Percentiles rank a stretch among this genome's conserved stretches.
Conservation (phyloP, 805 yeast genomes). For the Starmerella floricola region DNA sequence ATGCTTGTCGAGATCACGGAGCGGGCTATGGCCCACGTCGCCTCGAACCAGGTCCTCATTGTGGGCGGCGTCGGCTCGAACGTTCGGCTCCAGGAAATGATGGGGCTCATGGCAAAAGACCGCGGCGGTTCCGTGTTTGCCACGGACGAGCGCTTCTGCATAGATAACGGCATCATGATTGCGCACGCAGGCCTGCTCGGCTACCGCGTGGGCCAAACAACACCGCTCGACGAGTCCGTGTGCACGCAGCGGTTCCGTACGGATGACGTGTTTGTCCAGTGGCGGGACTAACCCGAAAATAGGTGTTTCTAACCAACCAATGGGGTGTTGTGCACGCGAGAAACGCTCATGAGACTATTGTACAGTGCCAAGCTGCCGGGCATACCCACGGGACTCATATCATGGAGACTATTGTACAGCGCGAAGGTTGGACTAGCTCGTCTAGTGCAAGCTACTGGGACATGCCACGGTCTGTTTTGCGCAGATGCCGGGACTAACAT, state of each 20-base stretch:
- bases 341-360: no score
- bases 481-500: no score
- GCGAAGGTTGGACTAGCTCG: no score
- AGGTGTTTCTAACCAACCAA: no score
- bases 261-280: slow-evolving; percentile 78
- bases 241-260: slow-evolving; percentile 92
- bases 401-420: no score
- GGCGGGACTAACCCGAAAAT: slow-evolving; percentile 55
- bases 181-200: slow-evolving; percentile 93
- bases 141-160: slow-evolving; percentile 93
- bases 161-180: slow-evolving; percentile 97
- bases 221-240: slow-evolving; percentile 53
- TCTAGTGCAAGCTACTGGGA: no score
- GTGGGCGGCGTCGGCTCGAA: slow-evolving; percentile 99
- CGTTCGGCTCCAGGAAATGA: slow-evolving; percentile 84
- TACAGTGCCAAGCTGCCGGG: no score
- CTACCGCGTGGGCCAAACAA: slow-evolving; percentile 63
- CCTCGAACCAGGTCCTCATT: slow-evolving; percentile 73
- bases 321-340: no score
- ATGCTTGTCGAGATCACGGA: slow-evolving; percentile 98
- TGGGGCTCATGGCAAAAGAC: slow-evolving; percentile 86
- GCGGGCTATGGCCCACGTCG: slow-evolving; percentile 96
- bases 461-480: no score
- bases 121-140: slow-evolving; percentile 83
- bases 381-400: no score